phyloP scores from a whole-genome alignment of 192 early-diverging fungal genomes.

The Coemansia sp. region DNA sequence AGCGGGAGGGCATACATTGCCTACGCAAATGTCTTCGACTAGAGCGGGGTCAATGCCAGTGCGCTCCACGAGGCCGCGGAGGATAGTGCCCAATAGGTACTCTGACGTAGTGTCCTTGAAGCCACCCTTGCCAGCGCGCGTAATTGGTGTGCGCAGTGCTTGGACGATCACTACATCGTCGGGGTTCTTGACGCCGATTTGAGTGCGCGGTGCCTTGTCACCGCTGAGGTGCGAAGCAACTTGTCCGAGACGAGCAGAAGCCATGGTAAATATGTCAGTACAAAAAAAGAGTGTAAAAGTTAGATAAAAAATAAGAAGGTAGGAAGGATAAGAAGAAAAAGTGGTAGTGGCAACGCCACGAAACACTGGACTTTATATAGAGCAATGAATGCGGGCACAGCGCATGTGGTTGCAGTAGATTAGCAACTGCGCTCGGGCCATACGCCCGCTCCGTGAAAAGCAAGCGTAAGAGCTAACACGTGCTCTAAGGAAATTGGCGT shows the following conservation, averaged over 20 bases:
- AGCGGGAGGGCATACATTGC: constrained; percentile 85
- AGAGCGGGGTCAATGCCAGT: constrained; percentile 81
- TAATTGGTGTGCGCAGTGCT: constrained; percentile 86
- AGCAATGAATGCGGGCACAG: not conserved
- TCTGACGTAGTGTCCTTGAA: constrained; percentile 90
- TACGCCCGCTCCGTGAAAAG: constrained; percentile 1
- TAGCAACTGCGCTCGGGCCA: constrained; percentile 5
- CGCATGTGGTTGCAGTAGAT: not conserved
- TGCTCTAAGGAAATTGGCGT: not conserved
- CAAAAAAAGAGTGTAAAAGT: not conserved
- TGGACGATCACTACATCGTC: constrained; percentile 93
- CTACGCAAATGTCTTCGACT: constrained; percentile 94
- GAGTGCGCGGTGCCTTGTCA: constrained; percentile 50
- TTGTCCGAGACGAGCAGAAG: constrained; percentile 42
- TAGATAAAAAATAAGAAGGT: not conserved
- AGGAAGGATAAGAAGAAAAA: not conserved
- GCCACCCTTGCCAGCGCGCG: constrained; percentile 84
- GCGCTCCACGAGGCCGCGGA: constrained; percentile 73
- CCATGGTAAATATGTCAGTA: constrained; percentile 18
- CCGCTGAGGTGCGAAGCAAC: constrained; percentile 52
- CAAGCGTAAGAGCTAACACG: not conserved
- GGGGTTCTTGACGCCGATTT: constrained; percentile 70
- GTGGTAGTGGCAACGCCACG: not conserved
- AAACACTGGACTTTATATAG: not conserved
- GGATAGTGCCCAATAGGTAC: constrained; percentile 72